Evolutionary conservation across 2,329 filamentous ascomycete genomes (phyloP), one percentile per base, ranked within the genome.

Genomic region (Colletotrichum ledebouriae): DNA sequence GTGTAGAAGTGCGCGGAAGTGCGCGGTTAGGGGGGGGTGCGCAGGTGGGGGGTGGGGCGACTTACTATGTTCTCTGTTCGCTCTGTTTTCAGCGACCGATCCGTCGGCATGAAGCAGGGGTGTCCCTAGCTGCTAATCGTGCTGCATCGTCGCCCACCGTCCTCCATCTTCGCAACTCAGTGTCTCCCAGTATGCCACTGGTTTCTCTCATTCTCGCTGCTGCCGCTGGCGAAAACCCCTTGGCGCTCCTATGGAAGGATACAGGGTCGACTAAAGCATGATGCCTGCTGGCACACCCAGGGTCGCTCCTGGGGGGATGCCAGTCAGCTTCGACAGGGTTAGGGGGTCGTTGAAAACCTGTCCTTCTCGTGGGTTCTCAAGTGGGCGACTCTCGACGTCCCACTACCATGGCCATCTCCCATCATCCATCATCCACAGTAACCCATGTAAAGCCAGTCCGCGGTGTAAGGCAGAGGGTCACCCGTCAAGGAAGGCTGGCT

Each of bases 401-500:
- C 56, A 59, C 56, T 59, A 42, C 56, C 42, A 55, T 50, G 59
- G 20, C 39, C 15, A 52, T 52, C 25, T 37, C n/a, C 52, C 50
- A 47, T 42, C 9, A n/a, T 41, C 52, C 52, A 25, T 34, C 34
- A 12, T 29, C 47, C 29, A 29, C 29, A 25, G 29, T 44, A 41
- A 33, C 47, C 46, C 50, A 39, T 42, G 6, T 52, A 33, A 37
- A 61, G 58, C 58, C 15, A 37, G 39, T 29, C 46, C 20, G 52
- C 50, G 52, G 39, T 63, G 64, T 64, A 52, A 47, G 59, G 59
- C 41, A 46, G 44, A 67, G 59, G 59, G 64, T 67, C 64, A 64
- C 59, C 59, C 59, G 53, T 67, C 64, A 67, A 39, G 60, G 59
- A 53, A 67, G 64, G 59, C 65, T 68, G 60, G 65, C 61, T 47